These are phyloP conservation scores for Mucuna pruriens DNA, from an alignment of 306 rosid genomes.

Conservation along the genomic window DNA sequence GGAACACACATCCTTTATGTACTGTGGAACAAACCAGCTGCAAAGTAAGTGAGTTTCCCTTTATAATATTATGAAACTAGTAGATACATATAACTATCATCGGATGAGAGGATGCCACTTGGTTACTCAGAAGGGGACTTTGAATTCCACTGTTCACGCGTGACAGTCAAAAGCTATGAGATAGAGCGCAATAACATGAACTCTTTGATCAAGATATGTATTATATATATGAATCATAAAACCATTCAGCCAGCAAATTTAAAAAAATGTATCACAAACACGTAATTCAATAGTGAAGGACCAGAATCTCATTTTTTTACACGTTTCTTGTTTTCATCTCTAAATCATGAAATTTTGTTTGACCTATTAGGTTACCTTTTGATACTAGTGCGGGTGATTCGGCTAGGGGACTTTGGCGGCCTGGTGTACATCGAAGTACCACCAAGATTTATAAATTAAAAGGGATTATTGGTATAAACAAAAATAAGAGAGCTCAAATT, in stretches of 20 bases:
- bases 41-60: background rate
- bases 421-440: background rate
- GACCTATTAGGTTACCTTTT: constrained; percentile 33
- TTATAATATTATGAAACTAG: constrained; percentile 29
- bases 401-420: constrained; percentile 37
- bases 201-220: constrained; percentile 13
- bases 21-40: constrained; percentile 31
- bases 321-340: constrained; percentile 40
- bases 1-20: background rate
- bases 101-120: constrained; percentile 53
- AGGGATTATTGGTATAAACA: background rate
- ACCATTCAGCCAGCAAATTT: constrained; percentile 25
- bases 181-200: constrained; percentile 69
- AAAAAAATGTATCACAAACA: background rate
- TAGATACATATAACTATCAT: constrained; percentile 55
- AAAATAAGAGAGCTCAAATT: background rate
- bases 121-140: constrained; percentile 33
- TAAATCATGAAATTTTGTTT: background rate
- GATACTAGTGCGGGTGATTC: constrained; percentile 37
- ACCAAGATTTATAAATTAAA: background rate
- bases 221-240: constrained; percentile 29
- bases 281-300: constrained; percentile 22
- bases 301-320: constrained; percentile 24
- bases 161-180: constrained; percentile 67
- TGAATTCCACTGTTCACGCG: constrained; percentile 60